A percentile compares a stretch with the other conserved stretches of the same genome.
These are phyloP conservation scores for Termitomyces sp. DNA, from an alignment of 768 basidiomycete genomes.

Conservation along the genomic window DNA sequence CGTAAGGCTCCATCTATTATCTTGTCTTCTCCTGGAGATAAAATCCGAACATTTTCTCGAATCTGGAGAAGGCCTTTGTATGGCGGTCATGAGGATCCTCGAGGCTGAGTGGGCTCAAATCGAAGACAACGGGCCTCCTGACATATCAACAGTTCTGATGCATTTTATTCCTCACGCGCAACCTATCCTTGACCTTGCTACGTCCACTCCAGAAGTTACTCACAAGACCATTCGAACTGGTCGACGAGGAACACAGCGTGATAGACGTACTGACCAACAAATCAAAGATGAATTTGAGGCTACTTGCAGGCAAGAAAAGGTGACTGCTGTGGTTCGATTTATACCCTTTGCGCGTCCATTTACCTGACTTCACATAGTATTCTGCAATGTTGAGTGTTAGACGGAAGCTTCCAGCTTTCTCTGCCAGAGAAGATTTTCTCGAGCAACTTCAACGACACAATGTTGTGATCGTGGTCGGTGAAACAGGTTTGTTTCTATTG, in stretches of 20 bases:
- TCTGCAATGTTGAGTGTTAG: slow-evolving; percentile 49
- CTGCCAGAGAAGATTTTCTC: slow-evolving; percentile 59
- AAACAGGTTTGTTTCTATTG: slow-evolving; percentile 53
- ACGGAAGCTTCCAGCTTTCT: slow-evolving; percentile 71
- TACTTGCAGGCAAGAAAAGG: slow-evolving; percentile 34
- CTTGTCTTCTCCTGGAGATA: slow-evolving; percentile 54
- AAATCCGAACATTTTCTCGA: slow-evolving; percentile 51
- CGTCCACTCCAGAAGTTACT: slow-evolving; percentile 1
- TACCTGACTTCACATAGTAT: slow-evolving; percentile 31
- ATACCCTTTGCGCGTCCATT: not conserved
- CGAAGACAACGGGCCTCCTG: slow-evolving; percentile 70
- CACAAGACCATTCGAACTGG: not conserved
- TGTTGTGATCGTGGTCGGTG: slow-evolving; percentile 84
- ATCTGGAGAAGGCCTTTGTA: slow-evolving; percentile 65
- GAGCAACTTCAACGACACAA: slow-evolving; percentile 47
- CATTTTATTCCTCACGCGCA: slow-evolving; percentile 42
- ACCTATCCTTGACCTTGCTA: slow-evolving; percentile 1
- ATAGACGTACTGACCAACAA: slow-evolving; percentile 40
- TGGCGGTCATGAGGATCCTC: slow-evolving; percentile 62
- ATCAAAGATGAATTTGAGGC: slow-evolving; percentile 50
- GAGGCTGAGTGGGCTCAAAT: slow-evolving; percentile 67
- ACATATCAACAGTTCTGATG: slow-evolving; percentile 60
- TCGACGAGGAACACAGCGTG: slow-evolving; percentile 22
- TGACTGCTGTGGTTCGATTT: slow-evolving; percentile 7
- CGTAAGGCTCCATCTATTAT: slow-evolving; percentile 77